A percentile compares a stretch with the other conserved stretches of the same genome.
Conservation (phyloP, 1,284 basidiomycete genomes). For the Puccinia polysora region DNA sequence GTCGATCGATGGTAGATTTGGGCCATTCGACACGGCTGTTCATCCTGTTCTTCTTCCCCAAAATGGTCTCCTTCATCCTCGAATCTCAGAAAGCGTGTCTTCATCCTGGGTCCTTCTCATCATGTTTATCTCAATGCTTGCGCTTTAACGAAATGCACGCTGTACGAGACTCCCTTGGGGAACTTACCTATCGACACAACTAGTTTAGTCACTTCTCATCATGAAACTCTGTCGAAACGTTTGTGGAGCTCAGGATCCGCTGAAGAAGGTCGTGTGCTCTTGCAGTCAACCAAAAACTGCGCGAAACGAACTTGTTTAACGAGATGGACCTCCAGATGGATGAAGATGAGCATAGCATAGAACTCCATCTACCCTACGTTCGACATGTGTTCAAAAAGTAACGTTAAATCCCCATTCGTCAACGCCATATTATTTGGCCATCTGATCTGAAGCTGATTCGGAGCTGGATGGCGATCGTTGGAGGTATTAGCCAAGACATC, state of each 20-base stretch:
- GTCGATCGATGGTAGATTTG: neutral
- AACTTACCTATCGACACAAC: constrained; percentile 68
- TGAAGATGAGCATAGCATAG: constrained; percentile 92
- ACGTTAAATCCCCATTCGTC: constrained; percentile 46
- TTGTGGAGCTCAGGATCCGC: constrained; percentile 15
- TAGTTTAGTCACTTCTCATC: constrained; percentile 58
- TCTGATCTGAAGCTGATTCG: neutral
- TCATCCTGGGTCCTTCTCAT: constrained; percentile 93
- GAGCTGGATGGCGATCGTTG: neutral
- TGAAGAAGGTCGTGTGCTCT: neutral
- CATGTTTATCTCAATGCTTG: constrained; percentile 82
- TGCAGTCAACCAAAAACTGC: constrained; percentile 67
- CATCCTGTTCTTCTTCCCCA: neutral
- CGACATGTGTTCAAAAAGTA: constrained; percentile 78
- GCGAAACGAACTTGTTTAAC: constrained; percentile 66
- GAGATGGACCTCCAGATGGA: constrained; percentile 68
- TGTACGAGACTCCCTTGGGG: constrained; percentile 83
- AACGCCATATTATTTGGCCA: constrained; percentile 3
- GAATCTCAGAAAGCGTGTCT: constrained; percentile 70
- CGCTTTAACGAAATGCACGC: constrained; percentile 69
- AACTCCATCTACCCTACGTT: constrained; percentile 95
- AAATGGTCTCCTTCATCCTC: neutral
- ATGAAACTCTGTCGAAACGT: no score
- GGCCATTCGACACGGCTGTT: neutral
- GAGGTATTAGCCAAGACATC: constrained; percentile 62